These are phyloP conservation scores for Clonostachys rosea DNA, from an alignment of 2,329 filamentous ascomycete genomes.

Conservation along the genomic window DNA sequence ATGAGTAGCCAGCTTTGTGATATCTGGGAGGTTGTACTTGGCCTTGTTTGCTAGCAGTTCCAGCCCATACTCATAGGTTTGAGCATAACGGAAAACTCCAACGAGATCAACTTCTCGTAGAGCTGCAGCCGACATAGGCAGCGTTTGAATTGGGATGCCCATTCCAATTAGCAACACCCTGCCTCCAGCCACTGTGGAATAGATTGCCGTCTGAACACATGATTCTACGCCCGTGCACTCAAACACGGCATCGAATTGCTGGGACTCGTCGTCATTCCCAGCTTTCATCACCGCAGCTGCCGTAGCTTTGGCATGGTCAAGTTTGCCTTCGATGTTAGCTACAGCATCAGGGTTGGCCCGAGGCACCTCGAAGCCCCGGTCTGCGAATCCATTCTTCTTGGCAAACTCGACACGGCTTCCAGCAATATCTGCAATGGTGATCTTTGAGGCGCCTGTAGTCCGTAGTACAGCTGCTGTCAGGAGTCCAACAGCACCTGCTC, in stretches of 20 bases:
- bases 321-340: not conserved
- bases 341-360: slow-evolving; percentile 2
- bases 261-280: not conserved
- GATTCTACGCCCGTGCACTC: slow-evolving; percentile 8
- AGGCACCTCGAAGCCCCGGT: slow-evolving; percentile 11
- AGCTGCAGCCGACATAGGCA: slow-evolving; percentile 64
- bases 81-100: slow-evolving; percentile 65
- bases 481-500: slow-evolving; percentile 29
- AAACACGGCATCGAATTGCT: slow-evolving; percentile 5
- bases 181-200: slow-evolving; percentile 57
- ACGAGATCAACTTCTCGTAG: slow-evolving; percentile 66
- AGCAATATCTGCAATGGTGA: slow-evolving; percentile 15
- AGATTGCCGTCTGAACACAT: slow-evolving; percentile 6
- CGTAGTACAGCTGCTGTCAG: slow-evolving; percentile 30
- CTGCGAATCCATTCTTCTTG: slow-evolving; percentile 18
- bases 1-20: slow-evolving; percentile 9
- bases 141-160: slow-evolving; percentile 65
- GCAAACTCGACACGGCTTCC: slow-evolving; percentile 28
- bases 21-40: slow-evolving; percentile 6
- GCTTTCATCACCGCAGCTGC: not conserved
- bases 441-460: slow-evolving; percentile 1
- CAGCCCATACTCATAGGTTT: slow-evolving; percentile 11
- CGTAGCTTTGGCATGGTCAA: not conserved
- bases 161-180: slow-evolving; percentile 70
- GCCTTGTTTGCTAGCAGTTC: slow-evolving; percentile 7